phyloP scores from a whole-genome alignment of 805 yeast species.

The Ogataea pilisensis region DNA sequence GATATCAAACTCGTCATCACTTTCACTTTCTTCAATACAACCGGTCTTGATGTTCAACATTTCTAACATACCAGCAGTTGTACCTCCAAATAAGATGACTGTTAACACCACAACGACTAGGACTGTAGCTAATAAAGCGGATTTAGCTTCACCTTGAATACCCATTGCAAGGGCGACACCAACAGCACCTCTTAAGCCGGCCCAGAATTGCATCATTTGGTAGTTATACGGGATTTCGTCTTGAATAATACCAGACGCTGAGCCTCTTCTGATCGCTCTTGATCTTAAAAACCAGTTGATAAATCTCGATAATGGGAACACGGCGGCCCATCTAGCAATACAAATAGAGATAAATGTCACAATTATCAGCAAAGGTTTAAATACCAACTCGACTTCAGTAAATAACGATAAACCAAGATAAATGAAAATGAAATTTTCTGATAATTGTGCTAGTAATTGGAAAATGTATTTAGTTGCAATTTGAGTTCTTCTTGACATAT shows the following conservation, averaged over 20 bases:
- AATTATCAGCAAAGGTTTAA: constrained; percentile 88
- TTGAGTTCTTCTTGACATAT: constrained; percentile 96
- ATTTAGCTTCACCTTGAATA: constrained; percentile 87
- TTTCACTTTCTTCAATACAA: constrained; percentile 72
- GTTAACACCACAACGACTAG: constrained; percentile 95
- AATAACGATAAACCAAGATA: constrained; percentile 90
- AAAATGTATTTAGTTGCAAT: constrained; percentile 93
- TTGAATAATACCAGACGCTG: constrained; percentile 37
- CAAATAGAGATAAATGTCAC: constrained; percentile 88
- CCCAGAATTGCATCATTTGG: constrained; percentile 99
- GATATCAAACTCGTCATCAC: constrained; percentile 94
- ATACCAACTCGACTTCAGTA: constrained; percentile 93
- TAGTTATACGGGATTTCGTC: constrained; percentile 94
- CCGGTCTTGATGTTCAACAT: constrained; percentile 91
- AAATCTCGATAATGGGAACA: constrained; percentile 84
- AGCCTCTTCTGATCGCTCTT: constrained; percentile 48
- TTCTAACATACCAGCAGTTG: constrained; percentile 97
- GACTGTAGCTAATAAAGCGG: constrained; percentile 87
- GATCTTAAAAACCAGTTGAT: constrained; percentile 75
- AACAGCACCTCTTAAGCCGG: constrained; percentile 97
- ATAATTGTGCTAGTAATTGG: constrained; percentile 88
- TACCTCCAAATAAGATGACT: constrained; percentile 95
- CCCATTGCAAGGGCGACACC: constrained; percentile 99
- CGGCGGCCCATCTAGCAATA: constrained; percentile 95
- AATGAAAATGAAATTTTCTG: constrained; percentile 95